Base-by-base conservation (phyloP, 2,329 filamentous ascomycete genomes). In the Seiridium cupressi region DNA sequence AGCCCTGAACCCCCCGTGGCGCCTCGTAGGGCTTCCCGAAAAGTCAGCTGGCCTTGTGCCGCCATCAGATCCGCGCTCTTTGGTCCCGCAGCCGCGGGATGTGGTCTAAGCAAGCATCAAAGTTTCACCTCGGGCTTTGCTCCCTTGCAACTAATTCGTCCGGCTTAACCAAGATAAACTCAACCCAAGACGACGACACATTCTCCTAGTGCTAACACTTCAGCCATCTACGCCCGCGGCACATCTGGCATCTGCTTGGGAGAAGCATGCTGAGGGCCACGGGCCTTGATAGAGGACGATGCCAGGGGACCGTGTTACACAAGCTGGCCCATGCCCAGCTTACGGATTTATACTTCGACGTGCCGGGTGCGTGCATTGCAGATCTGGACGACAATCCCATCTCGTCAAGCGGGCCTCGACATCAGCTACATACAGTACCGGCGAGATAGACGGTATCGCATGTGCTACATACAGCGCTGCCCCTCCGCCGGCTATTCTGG, bases 1-100 rank as follows among this genome's bases (percentile, higher is more conserved):
- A 26, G 18, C 18, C 18, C 18, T 26, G 18, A 26, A 26, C 18
- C 18, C 18, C 18, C 18, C 18, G 18, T 53, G 49, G 49, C 49
- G 49, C 49, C 49, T 53, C 49, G 34, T 53, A 53, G 49, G 49
- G 49, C 49, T 35, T 49, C 35, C 47, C 47, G 47, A 49, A 49
- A 49, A 49, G 47, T 49, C 47, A 49, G 47, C 47, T 49, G 47
- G 47, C 47, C 18, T 49, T 49, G 47, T 9, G 47, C 47, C 47
- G 47, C 47, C 35, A 49, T 34, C 47, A 26, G 35, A 32, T 2
- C 47, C 35, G 32, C 35, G 47, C 7, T 44, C 11, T 49, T 32
- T 49, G 35, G 47, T 32, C 32, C 35, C 26, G 18, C 18, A 49
- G 26, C 26, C 47, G 35, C 13, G 47, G 47, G 47, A 49, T 26